Conservation (phyloP, 2,329 filamentous ascomycete species). For the Fusarium tuaranense region DNA sequence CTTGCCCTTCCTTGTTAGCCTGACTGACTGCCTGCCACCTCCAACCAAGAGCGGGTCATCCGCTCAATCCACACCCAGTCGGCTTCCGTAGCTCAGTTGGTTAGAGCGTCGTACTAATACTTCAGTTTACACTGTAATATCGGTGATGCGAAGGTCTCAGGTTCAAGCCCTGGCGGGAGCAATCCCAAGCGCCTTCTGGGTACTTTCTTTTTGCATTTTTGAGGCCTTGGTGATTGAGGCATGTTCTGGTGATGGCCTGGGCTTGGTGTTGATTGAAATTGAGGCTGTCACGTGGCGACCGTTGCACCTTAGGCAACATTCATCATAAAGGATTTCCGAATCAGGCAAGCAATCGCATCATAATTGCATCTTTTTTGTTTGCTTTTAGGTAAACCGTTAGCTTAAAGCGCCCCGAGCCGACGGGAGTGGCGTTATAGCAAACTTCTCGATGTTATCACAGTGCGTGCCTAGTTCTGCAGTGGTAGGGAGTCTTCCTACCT, state of each 20-base stretch:
- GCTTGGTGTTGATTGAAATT: not conserved
- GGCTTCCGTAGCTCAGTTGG: conserved; percentile 36
- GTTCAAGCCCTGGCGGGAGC: conserved; percentile 35
- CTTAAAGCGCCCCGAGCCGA: not conserved
- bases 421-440: not conserved
- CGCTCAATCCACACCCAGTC: conserved; percentile 15
- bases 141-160: conserved; percentile 32
- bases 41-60: conserved; percentile 31
- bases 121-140: conserved; percentile 26
- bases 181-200: conserved; percentile 26
- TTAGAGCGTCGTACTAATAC: conserved; percentile 37
- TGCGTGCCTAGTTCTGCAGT: not conserved
- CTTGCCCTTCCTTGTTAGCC: conserved; percentile 6
- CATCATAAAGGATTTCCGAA: not conserved
- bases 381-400: not conserved
- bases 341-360: not conserved
- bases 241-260: not conserved
- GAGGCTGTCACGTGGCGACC: not conserved
- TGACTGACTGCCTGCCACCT: not conserved
- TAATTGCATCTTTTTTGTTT: not conserved
- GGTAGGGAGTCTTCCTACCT: not conserved
- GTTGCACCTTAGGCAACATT: not conserved
- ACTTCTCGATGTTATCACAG: not conserved
- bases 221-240: not conserved
- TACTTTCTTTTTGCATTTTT: conserved; percentile 5